Conservation (phyloP, 2,329 filamentous ascomycete species). For the Venturiaceae sp. region DNA sequence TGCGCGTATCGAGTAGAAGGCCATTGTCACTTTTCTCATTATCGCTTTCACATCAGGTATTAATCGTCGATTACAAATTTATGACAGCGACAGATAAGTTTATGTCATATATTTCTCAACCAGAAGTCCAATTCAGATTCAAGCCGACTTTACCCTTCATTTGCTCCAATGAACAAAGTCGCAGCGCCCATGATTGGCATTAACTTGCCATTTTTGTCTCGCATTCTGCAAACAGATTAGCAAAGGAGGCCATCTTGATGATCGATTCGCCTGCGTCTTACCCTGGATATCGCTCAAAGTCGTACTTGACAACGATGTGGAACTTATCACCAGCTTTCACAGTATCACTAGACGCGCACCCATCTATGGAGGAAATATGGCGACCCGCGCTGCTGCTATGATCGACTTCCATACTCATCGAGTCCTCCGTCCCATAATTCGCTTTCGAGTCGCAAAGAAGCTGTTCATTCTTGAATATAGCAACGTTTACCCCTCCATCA, state of each 20-base stretch:
- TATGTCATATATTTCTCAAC: too few relatives aligned
- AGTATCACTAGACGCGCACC: not conserved
- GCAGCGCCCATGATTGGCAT: not conserved
- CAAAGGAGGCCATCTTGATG: too few relatives aligned
- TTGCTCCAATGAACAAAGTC: not conserved
- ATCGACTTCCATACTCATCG: not conserved
- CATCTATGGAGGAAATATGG: not conserved
- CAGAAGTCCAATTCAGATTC: too few relatives aligned
- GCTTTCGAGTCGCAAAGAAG: not conserved
- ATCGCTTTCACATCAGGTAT: too few relatives aligned
- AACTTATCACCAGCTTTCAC: not conserved
- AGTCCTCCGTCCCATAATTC: not conserved
- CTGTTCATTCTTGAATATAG: conserved; percentile 3
- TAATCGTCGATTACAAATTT: too few relatives aligned
- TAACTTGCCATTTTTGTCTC: not conserved
- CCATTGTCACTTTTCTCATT: too few relatives aligned
- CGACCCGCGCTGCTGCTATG: not conserved
- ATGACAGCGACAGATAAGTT: too few relatives aligned
- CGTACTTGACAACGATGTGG: not conserved
- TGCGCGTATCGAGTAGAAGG: too few relatives aligned
- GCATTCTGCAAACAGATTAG: not conserved
- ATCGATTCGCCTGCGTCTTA: too few relatives aligned
- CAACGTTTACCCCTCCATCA: not conserved
- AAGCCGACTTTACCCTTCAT: too few relatives aligned
- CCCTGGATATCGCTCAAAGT: not conserved